These are phyloP conservation scores for Phytophthora meadii DNA, from an alignment of 352 stramenopile genomes.

Conservation along the genomic window DNA sequence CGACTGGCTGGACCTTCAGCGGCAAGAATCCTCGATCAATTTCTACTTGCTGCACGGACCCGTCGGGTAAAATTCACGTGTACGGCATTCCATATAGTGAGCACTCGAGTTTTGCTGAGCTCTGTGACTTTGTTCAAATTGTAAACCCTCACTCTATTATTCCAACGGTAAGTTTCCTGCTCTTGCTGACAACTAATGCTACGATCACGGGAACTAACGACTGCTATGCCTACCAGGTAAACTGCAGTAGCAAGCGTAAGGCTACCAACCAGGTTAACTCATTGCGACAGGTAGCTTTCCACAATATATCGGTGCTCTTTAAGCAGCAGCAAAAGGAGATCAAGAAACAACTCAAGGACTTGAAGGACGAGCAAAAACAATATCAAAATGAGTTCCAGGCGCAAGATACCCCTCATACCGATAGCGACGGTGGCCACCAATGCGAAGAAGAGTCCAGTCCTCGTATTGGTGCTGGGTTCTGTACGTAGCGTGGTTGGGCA, in stretches of 20 bases:
- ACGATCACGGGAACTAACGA: too few relatives aligned
- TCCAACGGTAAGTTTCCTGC: slow-evolving; percentile 74
- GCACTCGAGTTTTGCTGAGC: slow-evolving; percentile 96
- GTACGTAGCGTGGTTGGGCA: neutral
- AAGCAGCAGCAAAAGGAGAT: slow-evolving; percentile 43
- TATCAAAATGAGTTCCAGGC: slow-evolving; percentile 7
- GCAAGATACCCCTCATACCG: slow-evolving; percentile 1
- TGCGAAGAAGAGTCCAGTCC: neutral
- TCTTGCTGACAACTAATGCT: neutral
- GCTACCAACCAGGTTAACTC: slow-evolving; percentile 76
- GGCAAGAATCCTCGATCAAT: slow-evolving; percentile 50
- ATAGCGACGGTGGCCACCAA: slow-evolving; percentile 1
- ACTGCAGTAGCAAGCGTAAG: slow-evolving; percentile 67
- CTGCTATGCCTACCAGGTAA: slow-evolving; percentile 48
- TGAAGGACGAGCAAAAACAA: slow-evolving; percentile 26
- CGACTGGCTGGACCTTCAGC: slow-evolving; percentile 93
- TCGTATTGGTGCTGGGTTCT: neutral
- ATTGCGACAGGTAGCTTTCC: slow-evolving; percentile 69
- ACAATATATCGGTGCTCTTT: slow-evolving; percentile 68
- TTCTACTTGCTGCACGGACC: slow-evolving; percentile 81
- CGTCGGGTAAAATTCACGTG: slow-evolving; percentile 85
- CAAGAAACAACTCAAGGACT: slow-evolving; percentile 28
- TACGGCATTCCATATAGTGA: slow-evolving; percentile 97
- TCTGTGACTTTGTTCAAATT: slow-evolving; percentile 92
- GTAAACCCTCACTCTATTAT: slow-evolving; percentile 91